These are phyloP conservation scores for Mychonastes homosphaera DNA, from an alignment of 139 green algal species.

Conservation along the genomic window DNA sequence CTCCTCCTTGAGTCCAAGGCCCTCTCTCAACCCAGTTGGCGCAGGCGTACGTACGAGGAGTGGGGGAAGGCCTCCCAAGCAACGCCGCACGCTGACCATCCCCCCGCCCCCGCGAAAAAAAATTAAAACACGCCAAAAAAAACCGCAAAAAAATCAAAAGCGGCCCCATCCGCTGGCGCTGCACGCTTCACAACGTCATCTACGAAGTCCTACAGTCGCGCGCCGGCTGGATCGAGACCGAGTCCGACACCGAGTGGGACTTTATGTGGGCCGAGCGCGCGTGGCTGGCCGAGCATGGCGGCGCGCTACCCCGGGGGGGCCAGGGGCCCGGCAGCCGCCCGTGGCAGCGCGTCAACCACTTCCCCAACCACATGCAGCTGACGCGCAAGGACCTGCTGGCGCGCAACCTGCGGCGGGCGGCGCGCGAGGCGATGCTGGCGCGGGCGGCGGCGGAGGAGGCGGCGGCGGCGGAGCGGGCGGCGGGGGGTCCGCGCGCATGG, in stretches of 20 bases:
- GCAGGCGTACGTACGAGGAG: too few relatives aligned
- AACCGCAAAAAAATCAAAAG: too few relatives aligned
- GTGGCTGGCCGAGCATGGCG: conserved; percentile 4
- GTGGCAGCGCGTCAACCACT: conserved; percentile 82
- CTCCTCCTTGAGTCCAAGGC: too few relatives aligned
- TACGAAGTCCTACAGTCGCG: conserved; percentile 40
- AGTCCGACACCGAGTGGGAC: conserved; percentile 43
- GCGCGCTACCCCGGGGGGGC: too few relatives aligned
- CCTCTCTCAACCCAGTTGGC: too few relatives aligned
- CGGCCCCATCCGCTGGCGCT: conserved; percentile 36
- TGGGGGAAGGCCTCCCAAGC: too few relatives aligned
- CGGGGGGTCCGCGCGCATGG: neutral
- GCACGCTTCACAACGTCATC: conserved; percentile 41
- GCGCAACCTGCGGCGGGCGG: conserved; percentile 73
- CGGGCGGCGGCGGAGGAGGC: conserved; percentile 30
- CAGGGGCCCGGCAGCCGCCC: too few relatives aligned
- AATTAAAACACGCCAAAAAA: too few relatives aligned
- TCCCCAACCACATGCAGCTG: conserved; percentile 78
- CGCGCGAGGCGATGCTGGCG: conserved; percentile 41
- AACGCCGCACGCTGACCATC: too few relatives aligned
- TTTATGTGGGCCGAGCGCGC: conserved; percentile 54
- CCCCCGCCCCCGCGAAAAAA: too few relatives aligned
- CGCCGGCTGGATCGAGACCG: conserved; percentile 40
- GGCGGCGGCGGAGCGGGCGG: neutral
- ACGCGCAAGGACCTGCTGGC: conserved; percentile 78